Evolutionary conservation across 805 yeast species (phyloP).

Genomic region (Debaryomyces maramus): DNA sequence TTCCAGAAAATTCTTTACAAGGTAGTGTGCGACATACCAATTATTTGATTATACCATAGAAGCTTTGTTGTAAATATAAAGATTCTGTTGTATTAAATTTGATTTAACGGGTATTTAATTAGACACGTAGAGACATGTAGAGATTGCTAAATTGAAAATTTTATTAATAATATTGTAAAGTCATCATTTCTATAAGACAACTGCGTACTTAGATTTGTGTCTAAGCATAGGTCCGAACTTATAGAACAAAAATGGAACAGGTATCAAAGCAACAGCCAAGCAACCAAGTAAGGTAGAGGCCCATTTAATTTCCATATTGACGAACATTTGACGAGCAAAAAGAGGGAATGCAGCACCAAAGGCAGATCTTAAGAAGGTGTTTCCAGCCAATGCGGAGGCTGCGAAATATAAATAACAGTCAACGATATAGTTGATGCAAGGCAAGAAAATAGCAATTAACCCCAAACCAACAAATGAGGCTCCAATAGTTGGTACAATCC

Average conservation of each 20-base stretch:
- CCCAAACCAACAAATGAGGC: slow-evolving; percentile 46
- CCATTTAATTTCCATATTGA: slow-evolving; percentile 51
- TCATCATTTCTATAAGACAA: slow-evolving; percentile 8
- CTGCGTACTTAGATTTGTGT: slow-evolving; percentile 13
- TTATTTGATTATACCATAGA: no score
- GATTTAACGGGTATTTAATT: no score
- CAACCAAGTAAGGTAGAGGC: slow-evolving; percentile 56
- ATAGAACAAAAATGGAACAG: slow-evolving; percentile 58
- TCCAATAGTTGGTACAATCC: slow-evolving; percentile 63
- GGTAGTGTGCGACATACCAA: not conserved
- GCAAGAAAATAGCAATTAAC: slow-evolving; percentile 56
- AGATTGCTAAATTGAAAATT: no score
- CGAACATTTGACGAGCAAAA: slow-evolving; percentile 54
- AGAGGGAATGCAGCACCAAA: slow-evolving; percentile 65
- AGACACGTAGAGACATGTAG: no score
- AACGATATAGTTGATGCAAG: slow-evolving; percentile 59
- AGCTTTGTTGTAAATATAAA: not conserved
- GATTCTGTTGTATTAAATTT: no score
- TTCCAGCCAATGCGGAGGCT: slow-evolving; percentile 66
- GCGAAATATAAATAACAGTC: slow-evolving; percentile 59
- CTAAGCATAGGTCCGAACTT: slow-evolving; percentile 45
- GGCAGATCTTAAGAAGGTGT: slow-evolving; percentile 57
- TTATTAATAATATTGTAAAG: no score
- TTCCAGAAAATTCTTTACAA: slow-evolving; percentile 12
- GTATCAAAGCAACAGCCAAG: slow-evolving; percentile 50